Percentiles rank a stretch among this genome's conserved stretches.
Evolutionary conservation across 73 alveolate species (phyloP).

Genomic region (Paramecium primaurelia): DNA sequence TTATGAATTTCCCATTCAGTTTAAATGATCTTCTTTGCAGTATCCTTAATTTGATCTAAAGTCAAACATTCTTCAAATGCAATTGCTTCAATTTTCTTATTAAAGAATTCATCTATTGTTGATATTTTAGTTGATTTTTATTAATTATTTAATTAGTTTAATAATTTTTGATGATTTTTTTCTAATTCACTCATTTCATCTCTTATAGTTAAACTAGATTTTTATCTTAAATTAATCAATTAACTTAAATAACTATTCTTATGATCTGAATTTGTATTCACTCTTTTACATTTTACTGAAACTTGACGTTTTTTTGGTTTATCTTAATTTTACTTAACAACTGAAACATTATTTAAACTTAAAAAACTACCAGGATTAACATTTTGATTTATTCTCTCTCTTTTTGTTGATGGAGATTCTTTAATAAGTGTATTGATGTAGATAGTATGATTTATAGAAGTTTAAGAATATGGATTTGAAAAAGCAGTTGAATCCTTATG

Average conservation of each 20-base stretch:
- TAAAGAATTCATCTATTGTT: background rate
- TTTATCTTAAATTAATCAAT: background rate
- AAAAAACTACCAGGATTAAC: background rate
- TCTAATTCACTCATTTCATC: background rate
- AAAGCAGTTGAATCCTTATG: background rate
- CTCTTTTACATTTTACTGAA: background rate
- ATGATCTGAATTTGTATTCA: background rate
- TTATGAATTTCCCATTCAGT: slow-evolving; percentile 46
- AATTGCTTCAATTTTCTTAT: background rate
- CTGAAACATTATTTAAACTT: background rate
- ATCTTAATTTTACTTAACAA: background rate
- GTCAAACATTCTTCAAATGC: slow-evolving; percentile 40
- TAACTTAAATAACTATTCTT: slow-evolving; percentile 20
- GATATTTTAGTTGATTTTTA: background rate
- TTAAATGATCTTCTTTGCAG: background rate
- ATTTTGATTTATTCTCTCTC: background rate
- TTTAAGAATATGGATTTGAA: background rate
- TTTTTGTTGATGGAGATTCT: background rate
- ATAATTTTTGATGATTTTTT: background rate
- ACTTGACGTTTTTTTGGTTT: background rate
- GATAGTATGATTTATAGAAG: background rate
- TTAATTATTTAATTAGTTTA: background rate
- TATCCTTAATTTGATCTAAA: background rate
- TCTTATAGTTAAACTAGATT: background rate
- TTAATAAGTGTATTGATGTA: background rate